Evolutionary conservation across 768 basidiomycete species (phyloP).

Genomic region (Tylopilus felleus): DNA sequence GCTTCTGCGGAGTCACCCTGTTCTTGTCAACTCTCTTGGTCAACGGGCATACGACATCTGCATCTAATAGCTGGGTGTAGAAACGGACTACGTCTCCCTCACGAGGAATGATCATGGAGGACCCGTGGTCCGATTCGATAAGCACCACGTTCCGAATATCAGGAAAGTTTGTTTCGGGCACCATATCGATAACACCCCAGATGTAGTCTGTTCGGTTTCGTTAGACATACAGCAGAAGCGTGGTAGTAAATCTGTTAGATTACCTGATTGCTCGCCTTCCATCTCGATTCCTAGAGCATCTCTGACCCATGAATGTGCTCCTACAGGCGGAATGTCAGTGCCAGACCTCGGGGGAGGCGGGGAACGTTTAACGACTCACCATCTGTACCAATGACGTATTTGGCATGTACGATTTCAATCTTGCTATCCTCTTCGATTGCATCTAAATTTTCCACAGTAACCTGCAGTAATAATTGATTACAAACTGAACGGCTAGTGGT

Average conservation of each 20-base stretch:
- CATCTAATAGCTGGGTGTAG: constrained; percentile 63
- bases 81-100: constrained; percentile 65
- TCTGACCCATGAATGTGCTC: constrained; percentile 48
- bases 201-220: constrained; percentile 42
- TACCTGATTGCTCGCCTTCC: constrained; percentile 46
- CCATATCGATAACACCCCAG: constrained; percentile 39
- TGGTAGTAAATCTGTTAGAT: background rate
- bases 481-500: background rate
- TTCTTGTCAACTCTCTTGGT: constrained; percentile 53
- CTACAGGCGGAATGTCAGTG: constrained; percentile 12
- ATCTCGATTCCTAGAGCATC: constrained; percentile 43
- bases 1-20: constrained; percentile 44
- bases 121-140: constrained; percentile 65
- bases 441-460: constrained; percentile 21
- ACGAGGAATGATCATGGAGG: constrained; percentile 73
- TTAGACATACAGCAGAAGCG: background rate
- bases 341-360: too few species aligned
- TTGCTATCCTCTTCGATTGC: constrained; percentile 25
- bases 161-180: constrained; percentile 72
- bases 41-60: constrained; percentile 39
- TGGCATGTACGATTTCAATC: constrained; percentile 33
- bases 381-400: constrained; percentile 36
- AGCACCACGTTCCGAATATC: constrained; percentile 63
- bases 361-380: constrained; percentile 15
- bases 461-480: constrained; percentile 11